A percentile compares a stretch with the other conserved stretches of the same genome.
Evolutionary conservation across 495 filamentous ascomycete species (phyloP).

Genomic region (Xylaria telfairii): DNA sequence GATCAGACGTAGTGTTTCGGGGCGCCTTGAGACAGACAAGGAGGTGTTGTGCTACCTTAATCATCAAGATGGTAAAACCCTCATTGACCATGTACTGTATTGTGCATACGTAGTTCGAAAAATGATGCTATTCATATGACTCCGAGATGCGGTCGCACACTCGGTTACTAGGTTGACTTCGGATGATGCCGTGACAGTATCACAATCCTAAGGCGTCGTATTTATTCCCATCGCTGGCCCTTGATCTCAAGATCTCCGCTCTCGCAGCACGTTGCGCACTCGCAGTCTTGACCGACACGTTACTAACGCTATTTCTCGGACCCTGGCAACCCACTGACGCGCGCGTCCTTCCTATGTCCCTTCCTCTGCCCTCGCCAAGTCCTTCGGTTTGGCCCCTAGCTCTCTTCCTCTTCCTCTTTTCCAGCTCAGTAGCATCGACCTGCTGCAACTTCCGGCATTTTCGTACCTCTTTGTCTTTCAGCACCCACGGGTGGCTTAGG

Average conservation of each 20-base stretch:
- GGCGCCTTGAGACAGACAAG: no score
- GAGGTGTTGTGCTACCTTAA: neutral
- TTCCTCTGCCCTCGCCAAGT: neutral
- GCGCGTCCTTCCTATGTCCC: neutral
- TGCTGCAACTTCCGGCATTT: slow-evolving; percentile 54
- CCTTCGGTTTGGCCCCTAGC: neutral
- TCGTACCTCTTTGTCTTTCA: slow-evolving; percentile 61
- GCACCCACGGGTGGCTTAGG: slow-evolving; percentile 71
- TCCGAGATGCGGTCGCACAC: neutral
- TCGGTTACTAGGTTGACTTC: neutral
- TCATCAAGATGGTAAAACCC: neutral
- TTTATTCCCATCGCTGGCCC: slow-evolving; percentile 10
- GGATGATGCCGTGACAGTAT: neutral
- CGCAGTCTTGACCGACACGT: slow-evolving; percentile 10
- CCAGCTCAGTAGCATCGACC: slow-evolving; percentile 44
- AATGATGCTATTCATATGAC: neutral
- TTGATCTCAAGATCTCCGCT: slow-evolving; percentile 15
- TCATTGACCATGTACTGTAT: neutral
- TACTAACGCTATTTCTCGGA: neutral
- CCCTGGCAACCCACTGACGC: neutral
- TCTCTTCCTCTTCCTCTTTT: slow-evolving; percentile 47
- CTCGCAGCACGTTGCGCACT: slow-evolving; percentile 17
- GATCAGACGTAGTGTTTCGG: neutral
- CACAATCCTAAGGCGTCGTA: slow-evolving; percentile 38
- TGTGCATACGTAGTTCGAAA: neutral